These are phyloP conservation scores for Pilaira anomala DNA, from an alignment of 192 early-diverging fungal genomes.

Conservation along the genomic window DNA sequence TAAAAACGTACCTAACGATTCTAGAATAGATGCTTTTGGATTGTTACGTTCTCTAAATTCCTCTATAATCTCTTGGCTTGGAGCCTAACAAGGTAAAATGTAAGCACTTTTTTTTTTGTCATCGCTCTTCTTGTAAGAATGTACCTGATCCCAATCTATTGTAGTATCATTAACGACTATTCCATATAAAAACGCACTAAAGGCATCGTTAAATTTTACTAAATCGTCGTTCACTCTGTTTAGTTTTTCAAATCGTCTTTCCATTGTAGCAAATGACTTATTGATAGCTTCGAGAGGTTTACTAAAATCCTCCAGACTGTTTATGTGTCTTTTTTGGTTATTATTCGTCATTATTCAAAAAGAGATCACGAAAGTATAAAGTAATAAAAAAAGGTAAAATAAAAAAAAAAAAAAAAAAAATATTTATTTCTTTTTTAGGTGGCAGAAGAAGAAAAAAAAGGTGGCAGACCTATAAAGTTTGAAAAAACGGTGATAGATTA, in stretches of 20 bases:
- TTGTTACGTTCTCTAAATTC: neutral
- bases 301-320: neutral
- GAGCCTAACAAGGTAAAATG: slow-evolving; percentile 16
- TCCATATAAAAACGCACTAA: slow-evolving; percentile 36
- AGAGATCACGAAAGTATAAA: too few species aligned
- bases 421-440: too few species aligned
- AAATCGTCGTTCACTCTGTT: slow-evolving; percentile 26
- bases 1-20: neutral
- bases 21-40: neutral
- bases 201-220: slow-evolving; percentile 28
- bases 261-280: slow-evolving; percentile 11
- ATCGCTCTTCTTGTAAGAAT: neutral
- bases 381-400: too few species aligned
- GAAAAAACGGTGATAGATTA: too few species aligned
- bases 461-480: too few species aligned
- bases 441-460: too few species aligned
- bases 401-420: too few species aligned
- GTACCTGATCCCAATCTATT: slow-evolving; percentile 29
- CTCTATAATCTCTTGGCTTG: slow-evolving; percentile 15
- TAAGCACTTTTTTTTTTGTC: neutral
- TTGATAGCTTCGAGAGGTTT: neutral
- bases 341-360: too few species aligned
- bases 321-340: too few species aligned
- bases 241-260: slow-evolving; percentile 22
- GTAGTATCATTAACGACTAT: slow-evolving; percentile 25